Percentiles rank a stretch among this genome's conserved stretches.
Conservation (phyloP, 2,329 filamentous ascomycete genomes). For the Apiospora aurea region DNA sequence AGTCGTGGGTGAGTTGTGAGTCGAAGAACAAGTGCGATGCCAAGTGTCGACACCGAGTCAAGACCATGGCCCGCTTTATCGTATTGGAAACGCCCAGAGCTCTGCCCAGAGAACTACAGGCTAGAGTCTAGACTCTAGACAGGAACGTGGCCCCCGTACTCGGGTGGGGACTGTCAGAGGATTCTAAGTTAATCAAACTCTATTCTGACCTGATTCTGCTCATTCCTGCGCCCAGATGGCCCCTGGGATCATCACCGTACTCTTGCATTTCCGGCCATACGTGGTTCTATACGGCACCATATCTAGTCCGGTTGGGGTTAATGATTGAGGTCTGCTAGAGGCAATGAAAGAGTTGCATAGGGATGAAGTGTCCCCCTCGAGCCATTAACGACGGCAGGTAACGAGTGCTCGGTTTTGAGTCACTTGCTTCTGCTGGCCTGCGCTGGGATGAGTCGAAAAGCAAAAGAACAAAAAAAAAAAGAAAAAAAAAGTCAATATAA, state of each 20-base stretch:
- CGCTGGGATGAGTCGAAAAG: too few relatives aligned
- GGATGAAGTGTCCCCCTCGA: background rate
- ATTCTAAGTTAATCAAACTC: slow-evolving; percentile 18
- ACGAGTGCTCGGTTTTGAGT: too few relatives aligned
- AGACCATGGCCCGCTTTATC: background rate
- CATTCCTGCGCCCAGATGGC: background rate
- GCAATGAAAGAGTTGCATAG: too few relatives aligned
- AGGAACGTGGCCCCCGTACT: background rate
- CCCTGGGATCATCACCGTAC: background rate
- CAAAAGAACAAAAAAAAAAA: too few relatives aligned
- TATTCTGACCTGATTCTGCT: slow-evolving; percentile 10
- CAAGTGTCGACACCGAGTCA: background rate
- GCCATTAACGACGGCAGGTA: too few relatives aligned
- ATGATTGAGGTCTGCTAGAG: background rate
- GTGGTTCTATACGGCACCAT: background rate
- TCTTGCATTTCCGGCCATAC: background rate
- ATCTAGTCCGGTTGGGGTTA: background rate
- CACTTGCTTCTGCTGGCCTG: too few relatives aligned
- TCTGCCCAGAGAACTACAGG: background rate
- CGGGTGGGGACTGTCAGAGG: slow-evolving; percentile 11
- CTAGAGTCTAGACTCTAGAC: slow-evolving; percentile 3
- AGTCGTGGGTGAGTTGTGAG: background rate
- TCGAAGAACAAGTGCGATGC: background rate
- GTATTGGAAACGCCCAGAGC: slow-evolving; percentile 18
- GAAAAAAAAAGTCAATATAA: too few relatives aligned